Evolutionary conservation across 2,329 filamentous ascomycete genomes (phyloP).

Genomic region (Diaporthe sp.): DNA sequence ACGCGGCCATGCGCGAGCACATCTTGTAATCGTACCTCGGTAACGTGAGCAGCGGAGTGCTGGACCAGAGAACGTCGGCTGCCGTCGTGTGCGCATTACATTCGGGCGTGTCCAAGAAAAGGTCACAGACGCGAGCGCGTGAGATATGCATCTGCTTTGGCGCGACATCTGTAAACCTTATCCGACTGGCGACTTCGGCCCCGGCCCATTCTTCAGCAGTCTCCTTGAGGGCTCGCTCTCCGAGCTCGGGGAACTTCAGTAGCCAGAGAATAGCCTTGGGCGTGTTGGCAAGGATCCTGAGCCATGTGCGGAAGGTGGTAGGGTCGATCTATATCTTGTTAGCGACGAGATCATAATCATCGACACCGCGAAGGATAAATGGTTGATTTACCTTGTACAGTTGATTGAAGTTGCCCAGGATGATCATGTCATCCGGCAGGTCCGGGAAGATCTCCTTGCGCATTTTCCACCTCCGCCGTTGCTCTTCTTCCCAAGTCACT

Average conservation of each 20-base stretch:
- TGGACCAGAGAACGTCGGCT: constrained; percentile 96
- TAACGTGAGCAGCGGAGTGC: constrained; percentile 90
- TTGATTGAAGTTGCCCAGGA: constrained; percentile 98
- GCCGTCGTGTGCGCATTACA: constrained; percentile 99
- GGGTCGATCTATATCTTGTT: constrained; percentile 84
- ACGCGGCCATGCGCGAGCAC: constrained; percentile 98
- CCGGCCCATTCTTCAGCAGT: constrained; percentile 90
- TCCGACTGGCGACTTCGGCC: constrained; percentile 84
- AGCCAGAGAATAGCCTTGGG: constrained; percentile 95
- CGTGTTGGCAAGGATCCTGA: constrained; percentile 87
- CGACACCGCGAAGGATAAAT: not conserved
- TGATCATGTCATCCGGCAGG: constrained; percentile 85
- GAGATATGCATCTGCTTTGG: constrained; percentile 96
- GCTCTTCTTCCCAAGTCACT: constrained; percentile 87
- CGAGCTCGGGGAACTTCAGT: constrained; percentile 94
- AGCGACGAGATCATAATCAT: not conserved
- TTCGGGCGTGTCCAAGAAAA: constrained; percentile 97
- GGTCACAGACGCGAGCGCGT: constrained; percentile 89
- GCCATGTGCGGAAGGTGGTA: constrained; percentile 94
- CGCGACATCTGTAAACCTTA: constrained; percentile 96
- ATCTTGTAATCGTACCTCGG: constrained; percentile 97
- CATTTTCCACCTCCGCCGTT: constrained; percentile 88
- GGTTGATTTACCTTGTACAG: constrained; percentile 85
- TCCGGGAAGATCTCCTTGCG: constrained; percentile 91
- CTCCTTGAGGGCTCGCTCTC: constrained; percentile 85